Conservation (phyloP, 225 moss, liverwort and hornwort genomes). For the Asterella californica region DNA sequence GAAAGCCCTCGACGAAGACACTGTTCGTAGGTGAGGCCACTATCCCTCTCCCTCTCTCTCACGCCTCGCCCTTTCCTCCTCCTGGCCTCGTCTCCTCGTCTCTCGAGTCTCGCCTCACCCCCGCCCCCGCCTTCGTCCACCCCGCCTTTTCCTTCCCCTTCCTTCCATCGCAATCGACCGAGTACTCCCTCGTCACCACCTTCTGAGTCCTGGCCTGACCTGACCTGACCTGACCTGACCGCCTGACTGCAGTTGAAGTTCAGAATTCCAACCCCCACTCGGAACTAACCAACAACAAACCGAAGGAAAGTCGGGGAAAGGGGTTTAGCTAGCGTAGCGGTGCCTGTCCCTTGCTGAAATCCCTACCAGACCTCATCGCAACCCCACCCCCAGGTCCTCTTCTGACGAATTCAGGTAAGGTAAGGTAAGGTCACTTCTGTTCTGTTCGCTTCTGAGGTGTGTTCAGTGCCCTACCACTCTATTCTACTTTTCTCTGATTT, state of each 20-base stretch:
- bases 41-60: not conserved
- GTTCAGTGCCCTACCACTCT: not conserved
- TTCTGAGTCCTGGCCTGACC: not conserved
- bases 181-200: not conserved
- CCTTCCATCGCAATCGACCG: not conserved
- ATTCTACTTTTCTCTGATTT: not conserved
- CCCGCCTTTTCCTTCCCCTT: not conserved
- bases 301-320: not conserved
- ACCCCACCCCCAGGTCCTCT: not conserved
- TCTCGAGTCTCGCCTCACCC: not conserved
- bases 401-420: not conserved
- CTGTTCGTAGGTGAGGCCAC: conserved; percentile 12
- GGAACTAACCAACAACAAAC: not conserved
- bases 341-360: not conserved
- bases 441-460: not conserved
- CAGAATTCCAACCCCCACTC: not conserved
- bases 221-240: not conserved
- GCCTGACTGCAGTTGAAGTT: not conserved
- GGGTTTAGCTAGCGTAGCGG: not conserved
- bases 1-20: conserved; percentile 5
- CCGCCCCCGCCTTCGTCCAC: not conserved
- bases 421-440: not conserved
- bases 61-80: not conserved
- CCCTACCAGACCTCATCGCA: not conserved
- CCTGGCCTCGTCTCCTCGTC: not conserved